A percentile compares a stretch with the other conserved stretches of the same genome.
These are phyloP conservation scores for Lepiota subincarnata DNA, from an alignment of 768 basidiomycete species.

Conservation along the genomic window DNA sequence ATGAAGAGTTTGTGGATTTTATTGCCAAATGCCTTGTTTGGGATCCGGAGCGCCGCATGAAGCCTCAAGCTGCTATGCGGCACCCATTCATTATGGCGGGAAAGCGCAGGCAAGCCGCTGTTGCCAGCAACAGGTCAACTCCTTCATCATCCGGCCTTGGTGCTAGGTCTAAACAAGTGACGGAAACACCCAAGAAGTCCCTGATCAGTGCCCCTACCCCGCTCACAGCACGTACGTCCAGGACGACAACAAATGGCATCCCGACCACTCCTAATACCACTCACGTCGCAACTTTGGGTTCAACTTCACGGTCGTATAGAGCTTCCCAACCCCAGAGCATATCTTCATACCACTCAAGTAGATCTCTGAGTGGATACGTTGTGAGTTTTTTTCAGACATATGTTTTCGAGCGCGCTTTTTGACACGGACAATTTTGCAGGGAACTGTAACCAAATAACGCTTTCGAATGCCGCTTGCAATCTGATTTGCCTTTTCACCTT, in stretches of 20 bases:
- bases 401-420: slow-evolving; percentile 13
- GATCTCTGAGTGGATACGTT: slow-evolving; percentile 67
- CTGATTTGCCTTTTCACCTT: slow-evolving; percentile 10
- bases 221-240: slow-evolving; percentile 70
- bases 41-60: slow-evolving; percentile 96
- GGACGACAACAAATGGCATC: slow-evolving; percentile 47
- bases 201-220: slow-evolving; percentile 88
- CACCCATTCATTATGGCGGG: slow-evolving; percentile 84
- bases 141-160: slow-evolving; percentile 55
- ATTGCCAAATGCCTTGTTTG: slow-evolving; percentile 95
- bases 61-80: slow-evolving; percentile 87
- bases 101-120: slow-evolving; percentile 40
- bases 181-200: slow-evolving; percentile 83
- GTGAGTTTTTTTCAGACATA: slow-evolving; percentile 38
- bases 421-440: slow-evolving; percentile 22
- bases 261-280: slow-evolving; percentile 58
- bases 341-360: slow-evolving; percentile 71
- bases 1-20: slow-evolving; percentile 96
- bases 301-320: slow-evolving; percentile 65
- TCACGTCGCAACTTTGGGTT: slow-evolving; percentile 53
- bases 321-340: slow-evolving; percentile 66
- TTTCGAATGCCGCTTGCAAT: slow-evolving; percentile 13
- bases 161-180: slow-evolving; percentile 48
- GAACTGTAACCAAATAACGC: slow-evolving; percentile 37
- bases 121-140: slow-evolving; percentile 47